Conservation (phyloP, 441 rosid species). For the Corymbia citriodora region DNA sequence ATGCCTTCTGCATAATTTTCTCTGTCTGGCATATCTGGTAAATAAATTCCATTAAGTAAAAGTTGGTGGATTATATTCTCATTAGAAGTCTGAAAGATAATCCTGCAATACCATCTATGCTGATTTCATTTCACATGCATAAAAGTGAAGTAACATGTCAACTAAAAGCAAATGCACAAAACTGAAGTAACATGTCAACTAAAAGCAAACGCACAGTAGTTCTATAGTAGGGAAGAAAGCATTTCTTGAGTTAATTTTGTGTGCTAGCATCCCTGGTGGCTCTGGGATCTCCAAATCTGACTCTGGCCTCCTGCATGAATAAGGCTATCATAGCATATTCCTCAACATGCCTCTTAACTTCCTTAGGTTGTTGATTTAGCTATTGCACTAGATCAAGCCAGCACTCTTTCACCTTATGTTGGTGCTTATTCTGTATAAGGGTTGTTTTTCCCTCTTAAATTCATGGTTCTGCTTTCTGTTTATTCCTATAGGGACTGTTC, state of each 20-base stretch:
- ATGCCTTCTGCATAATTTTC: neutral
- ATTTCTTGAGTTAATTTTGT: neutral
- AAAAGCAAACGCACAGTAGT: neutral
- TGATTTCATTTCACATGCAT: neutral
- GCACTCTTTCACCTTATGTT: neutral
- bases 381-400: neutral
- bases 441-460: neutral
- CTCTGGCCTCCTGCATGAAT: neutral
- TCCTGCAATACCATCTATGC: neutral
- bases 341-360: neutral
- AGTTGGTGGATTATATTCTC: neutral
- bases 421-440: neutral
- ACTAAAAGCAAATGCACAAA: neutral
- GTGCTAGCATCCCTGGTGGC: neutral
- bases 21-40: neutral
- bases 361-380: neutral
- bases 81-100: neutral
- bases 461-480: slow-evolving; percentile 9
- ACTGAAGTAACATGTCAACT: neutral
- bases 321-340: neutral
- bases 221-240: neutral
- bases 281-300: neutral
- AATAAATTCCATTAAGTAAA: neutral
- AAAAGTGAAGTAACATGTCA: neutral
- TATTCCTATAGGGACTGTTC: slow-evolving; percentile 67